Evolutionary conservation across 2,329 filamentous ascomycete genomes (phyloP), one percentile per base, ranked within the genome.

Genomic region (Penicillium capsulatum): DNA sequence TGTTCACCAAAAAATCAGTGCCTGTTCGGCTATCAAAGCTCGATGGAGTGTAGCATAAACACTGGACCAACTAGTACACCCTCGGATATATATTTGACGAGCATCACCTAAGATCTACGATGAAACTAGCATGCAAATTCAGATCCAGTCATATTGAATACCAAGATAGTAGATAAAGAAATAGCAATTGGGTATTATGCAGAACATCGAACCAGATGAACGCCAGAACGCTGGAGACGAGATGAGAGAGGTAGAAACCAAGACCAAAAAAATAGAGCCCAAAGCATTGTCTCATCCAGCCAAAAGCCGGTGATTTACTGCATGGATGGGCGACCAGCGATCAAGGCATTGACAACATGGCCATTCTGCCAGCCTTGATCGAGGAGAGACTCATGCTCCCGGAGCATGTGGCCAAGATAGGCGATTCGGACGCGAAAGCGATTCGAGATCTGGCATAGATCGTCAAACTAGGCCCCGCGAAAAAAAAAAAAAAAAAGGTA

Each of bases 361-460:
- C 81, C 84, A 45, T 77, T 73, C 53, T 81, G 77, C 85, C 86
- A 95, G 34, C 84, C 84, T 53, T 92, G 84, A 3, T 76, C 74
- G 31, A 71, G 64, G 13, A 95, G 64, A 1, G 82, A 74, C 14
- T 77, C 61, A 38, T 74, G 73, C 48, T 91, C 86, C 49, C 81
- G 80, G 31, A 95, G 74, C 35, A 90, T 78, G 59, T 81, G 87
- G 51, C 90, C 90, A 64, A 92, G 75, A 61, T 94, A 94, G 14
- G 80, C 82, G 43, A 95, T 76, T 38, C 80, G 79, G 35, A 95
- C 71, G 33, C 73, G 76, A 45, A 78, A 79, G 31, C 69, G 70
- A 6, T 70, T 59, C 2, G 74, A 63, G 20, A 90, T 68, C 83
- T 84, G 51, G 13, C n/a, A n/a, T n/a, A n/a, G n/a, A n/a, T n/a